Base-by-base conservation (phyloP, 2,329 filamentous ascomycete species). In the Teratosphaeria viscida region DNA sequence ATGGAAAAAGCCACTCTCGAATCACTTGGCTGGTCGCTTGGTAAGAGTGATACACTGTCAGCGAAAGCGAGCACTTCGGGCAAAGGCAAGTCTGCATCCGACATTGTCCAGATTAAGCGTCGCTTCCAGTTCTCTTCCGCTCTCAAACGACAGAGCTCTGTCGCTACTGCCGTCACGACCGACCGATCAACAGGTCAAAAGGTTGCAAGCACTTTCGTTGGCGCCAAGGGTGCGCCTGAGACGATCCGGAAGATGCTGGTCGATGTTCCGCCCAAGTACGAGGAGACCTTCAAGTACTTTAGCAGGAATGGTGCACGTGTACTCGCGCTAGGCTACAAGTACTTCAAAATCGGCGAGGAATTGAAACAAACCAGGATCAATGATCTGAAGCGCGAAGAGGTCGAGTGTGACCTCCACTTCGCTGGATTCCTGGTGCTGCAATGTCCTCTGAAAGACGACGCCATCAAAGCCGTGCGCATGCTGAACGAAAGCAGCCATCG, bases 281-380 rank as follows among this genome's bases (percentile, higher is more conserved):
- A 99, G 73, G 94, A 97, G 76, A 99, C 94, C 0, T 99, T 86
- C 83, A 99, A 97, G 76, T 90, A 96, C 77, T 99, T 97, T 71
- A 97, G 92, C 58, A 85, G 94, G 64, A 95, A 95, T 68, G 94
- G 94, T 67, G 95, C 91, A 52, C 89, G 94, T 78, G 94, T 99
- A 14, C 82, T 99, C 43, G 90, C 92, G 55, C 83, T 99, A 52
- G 94, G 89, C 43, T 97, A 95, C 79, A 96, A 96, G 79, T 91
- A 92, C 71, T 81, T 99, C 14, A 87, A 90, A 2, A 79, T 82
- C 2, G 90, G 95, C 52, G 82, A 84, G 43, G 94, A 99, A 71
- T 81, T 96, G 62, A 87, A 90, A 52, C 84, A 90, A 65, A 82
- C 83, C 72, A 90, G 85, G 70, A 92, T 99, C 77, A 97, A 97